These are phyloP conservation scores for Lachancea waltii DNA, from an alignment of 805 yeast species.

Conservation along the genomic window DNA sequence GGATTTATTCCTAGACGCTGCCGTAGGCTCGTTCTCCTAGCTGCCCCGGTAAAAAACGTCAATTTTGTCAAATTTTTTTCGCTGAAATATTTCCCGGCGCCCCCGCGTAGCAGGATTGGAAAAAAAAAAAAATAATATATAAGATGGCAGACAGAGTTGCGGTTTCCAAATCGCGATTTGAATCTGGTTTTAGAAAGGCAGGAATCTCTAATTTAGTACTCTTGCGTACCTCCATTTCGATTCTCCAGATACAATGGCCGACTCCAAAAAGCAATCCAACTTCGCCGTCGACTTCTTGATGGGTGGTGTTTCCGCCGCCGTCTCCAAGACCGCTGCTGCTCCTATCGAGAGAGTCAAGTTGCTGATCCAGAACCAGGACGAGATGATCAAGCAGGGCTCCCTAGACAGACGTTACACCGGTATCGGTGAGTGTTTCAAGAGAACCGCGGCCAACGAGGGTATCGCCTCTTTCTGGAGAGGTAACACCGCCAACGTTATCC, in stretches of 20 bases:
- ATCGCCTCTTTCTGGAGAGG: slow-evolving; percentile 95
- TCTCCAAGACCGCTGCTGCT: slow-evolving; percentile 96
- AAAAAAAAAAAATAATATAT: not conserved
- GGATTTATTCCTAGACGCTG: no score
- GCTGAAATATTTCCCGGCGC: no score
- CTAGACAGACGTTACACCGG: slow-evolving; percentile 79
- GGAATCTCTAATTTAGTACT: no score
- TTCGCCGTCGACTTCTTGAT: slow-evolving; percentile 69
- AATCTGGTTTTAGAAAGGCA: not conserved
- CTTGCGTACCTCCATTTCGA: no score
- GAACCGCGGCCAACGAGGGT: slow-evolving; percentile 95
- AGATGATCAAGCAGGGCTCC: slow-evolving; percentile 97
- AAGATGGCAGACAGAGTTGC: not conserved
- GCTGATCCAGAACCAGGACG: slow-evolving; percentile 96
- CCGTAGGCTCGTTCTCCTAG: no score
- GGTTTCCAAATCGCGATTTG: not conserved
- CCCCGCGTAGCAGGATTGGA: no score
- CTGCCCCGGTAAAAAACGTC: no score
- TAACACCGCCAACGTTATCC: slow-evolving; percentile 97
- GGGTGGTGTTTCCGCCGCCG: slow-evolving; percentile 99
- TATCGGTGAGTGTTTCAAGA: slow-evolving; percentile 87
- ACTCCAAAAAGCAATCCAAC: slow-evolving; percentile 32
- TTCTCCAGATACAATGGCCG: slow-evolving; percentile 16
- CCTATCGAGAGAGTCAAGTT: slow-evolving; percentile 97
- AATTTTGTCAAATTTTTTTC: no score